Evolutionary conservation across 352 stramenopile genomes (phyloP).

Genomic region (Phytophthora cactorum): DNA sequence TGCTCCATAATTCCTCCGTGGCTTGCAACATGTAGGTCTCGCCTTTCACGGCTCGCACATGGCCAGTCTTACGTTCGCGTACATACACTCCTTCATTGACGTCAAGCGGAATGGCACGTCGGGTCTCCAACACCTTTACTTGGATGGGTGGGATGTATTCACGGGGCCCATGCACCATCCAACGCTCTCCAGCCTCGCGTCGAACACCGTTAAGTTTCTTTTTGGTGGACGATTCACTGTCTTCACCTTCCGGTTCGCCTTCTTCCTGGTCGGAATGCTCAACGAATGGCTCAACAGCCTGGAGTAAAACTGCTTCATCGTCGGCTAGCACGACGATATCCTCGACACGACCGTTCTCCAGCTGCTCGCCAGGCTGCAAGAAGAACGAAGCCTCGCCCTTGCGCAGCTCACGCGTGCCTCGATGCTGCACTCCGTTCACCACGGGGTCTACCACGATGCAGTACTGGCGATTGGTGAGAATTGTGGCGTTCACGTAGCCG

Average conservation of each 20-base stretch:
- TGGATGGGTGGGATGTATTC: constrained; percentile 85
- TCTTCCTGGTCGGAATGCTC: constrained; percentile 39
- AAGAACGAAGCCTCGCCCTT: constrained; percentile 83
- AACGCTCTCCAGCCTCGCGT: constrained; percentile 72
- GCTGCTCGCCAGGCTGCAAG: constrained; percentile 61
- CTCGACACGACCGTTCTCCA: constrained; percentile 68
- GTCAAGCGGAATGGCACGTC: constrained; percentile 77
- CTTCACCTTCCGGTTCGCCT: constrained; percentile 27
- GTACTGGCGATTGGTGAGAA: constrained; percentile 84
- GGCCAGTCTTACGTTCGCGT: constrained; percentile 75
- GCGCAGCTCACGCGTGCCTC: constrained; percentile 72
- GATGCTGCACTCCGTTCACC: constrained; percentile 67
- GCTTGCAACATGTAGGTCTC: constrained; percentile 87
- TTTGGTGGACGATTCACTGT: constrained; percentile 2
- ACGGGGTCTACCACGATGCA: constrained; percentile 81
- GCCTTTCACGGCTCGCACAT: constrained; percentile 75
- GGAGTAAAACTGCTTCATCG: constrained; percentile 80
- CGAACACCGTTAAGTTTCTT: constrained; percentile 37
- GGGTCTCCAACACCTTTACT: constrained; percentile 79
- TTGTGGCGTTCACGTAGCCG: constrained; percentile 61
- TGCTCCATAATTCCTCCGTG: constrained; percentile 78
- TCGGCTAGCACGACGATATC: constrained; percentile 76
- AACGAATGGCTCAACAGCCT: constrained; percentile 70
- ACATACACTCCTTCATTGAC: constrained; percentile 86
- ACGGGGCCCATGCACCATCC: constrained; percentile 82